phyloP scores from a whole-genome alignment of 257 asterid species.

The Cruciata laevipes region DNA sequence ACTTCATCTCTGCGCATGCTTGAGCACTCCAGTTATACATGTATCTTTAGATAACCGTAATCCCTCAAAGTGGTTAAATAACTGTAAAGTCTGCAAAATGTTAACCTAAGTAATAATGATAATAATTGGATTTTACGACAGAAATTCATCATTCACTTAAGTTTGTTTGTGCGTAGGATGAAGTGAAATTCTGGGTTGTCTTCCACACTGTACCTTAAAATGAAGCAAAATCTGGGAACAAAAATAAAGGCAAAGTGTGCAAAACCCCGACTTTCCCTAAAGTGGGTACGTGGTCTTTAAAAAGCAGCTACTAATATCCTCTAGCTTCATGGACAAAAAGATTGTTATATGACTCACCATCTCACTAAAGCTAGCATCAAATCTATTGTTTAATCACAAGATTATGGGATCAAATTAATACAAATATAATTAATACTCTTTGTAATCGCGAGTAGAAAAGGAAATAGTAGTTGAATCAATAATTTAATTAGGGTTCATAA shows the following conservation, averaged over 20 bases:
- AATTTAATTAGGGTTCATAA: no score
- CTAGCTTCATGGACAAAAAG: slow-evolving; percentile 16
- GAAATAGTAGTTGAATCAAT: no score
- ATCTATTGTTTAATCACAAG: slow-evolving; percentile 5
- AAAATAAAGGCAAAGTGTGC: slow-evolving; percentile 3
- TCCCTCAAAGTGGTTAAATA: not conserved
- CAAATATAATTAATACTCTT: no score
- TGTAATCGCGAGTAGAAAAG: no score
- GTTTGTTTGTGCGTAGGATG: not conserved
- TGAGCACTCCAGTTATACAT: no score
- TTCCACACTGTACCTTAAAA: not conserved
- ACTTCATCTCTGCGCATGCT: slow-evolving; percentile 32
- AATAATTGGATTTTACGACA: not conserved
- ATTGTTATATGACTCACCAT: slow-evolving; percentile 10
- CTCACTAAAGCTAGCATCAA: slow-evolving; percentile 18
- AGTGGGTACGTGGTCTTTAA: slow-evolving; percentile 15
- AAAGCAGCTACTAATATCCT: slow-evolving; percentile 14
- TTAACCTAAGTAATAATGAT: not conserved
- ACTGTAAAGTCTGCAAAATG: not conserved
- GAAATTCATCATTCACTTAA: no score
- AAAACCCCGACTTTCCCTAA: slow-evolving; percentile 23
- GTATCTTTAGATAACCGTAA: not conserved
- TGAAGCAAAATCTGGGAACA: slow-evolving; percentile 11
- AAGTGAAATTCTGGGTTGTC: not conserved
- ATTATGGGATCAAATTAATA: slow-evolving; percentile 7